phyloP scores from a whole-genome alignment of 202 grass and related monocot genomes.

The Setaria viridis region DNA sequence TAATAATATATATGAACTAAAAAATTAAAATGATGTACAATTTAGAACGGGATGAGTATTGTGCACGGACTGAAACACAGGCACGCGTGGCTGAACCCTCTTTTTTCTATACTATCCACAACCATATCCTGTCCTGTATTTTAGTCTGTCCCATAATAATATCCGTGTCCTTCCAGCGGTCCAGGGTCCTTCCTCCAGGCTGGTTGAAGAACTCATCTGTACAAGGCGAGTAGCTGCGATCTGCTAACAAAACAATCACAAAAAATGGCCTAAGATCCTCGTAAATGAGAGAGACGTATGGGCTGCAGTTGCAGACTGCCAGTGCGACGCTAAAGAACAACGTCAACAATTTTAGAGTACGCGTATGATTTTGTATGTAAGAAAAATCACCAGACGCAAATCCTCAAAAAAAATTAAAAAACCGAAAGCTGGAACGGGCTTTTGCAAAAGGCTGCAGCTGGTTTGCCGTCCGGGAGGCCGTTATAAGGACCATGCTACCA shows the following conservation, averaged over 20 bases:
- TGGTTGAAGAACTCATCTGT: neutral
- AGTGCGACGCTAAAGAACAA: no score
- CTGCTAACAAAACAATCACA: neutral
- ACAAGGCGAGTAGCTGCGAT: neutral
- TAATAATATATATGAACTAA: no score
- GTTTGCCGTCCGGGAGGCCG: conserved; percentile 13
- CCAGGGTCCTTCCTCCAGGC: conserved; percentile 10
- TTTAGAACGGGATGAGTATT: no score
- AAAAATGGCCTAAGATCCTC: neutral
- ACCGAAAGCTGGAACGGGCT: neutral
- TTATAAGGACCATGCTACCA: conserved; percentile 37
- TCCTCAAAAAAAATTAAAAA: neutral
- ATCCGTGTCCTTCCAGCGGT: neutral
- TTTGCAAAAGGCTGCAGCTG: conserved; percentile 46
- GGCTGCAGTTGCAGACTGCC: no score
- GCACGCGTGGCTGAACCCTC: neutral
- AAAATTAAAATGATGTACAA: no score
- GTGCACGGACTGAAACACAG: neutral
- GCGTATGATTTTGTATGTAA: no score
- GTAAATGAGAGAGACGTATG: neutral
- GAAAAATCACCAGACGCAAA: neutral
- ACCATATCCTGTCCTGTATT: neutral
- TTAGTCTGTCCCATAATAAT: conserved; percentile 18
- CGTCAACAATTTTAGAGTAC: no score
- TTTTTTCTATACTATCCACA: neutral